Percentiles rank a stretch among this genome's conserved stretches.
Conservation (phyloP, 345 rosid genomes). For the Trapa incisa region DNA sequence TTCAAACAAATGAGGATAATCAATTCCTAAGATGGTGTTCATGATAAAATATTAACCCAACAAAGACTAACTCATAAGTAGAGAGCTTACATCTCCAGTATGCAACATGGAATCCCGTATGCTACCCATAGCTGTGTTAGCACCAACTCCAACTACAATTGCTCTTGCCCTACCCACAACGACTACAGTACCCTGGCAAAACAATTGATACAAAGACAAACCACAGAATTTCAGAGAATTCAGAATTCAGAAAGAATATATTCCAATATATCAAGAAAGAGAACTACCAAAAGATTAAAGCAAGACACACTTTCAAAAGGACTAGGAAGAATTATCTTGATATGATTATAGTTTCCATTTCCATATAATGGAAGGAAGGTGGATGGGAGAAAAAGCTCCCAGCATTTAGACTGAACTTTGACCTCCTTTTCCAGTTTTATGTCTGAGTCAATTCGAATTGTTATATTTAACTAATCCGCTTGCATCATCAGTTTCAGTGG, state of each 20-base stretch:
- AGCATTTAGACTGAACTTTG: neutral
- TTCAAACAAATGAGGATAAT: neutral
- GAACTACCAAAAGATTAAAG: neutral
- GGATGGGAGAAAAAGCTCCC: neutral
- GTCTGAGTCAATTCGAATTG: neutral
- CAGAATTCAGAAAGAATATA: neutral
- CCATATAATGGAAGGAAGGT: neutral
- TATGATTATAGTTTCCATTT: neutral
- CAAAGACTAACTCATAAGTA: constrained; percentile 1
- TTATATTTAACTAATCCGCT: neutral
- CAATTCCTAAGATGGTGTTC: neutral
- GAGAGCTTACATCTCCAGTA: constrained; percentile 66
- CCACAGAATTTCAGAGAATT: neutral
- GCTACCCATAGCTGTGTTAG: constrained; percentile 98
- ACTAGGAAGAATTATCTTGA: neutral
- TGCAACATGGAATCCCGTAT: constrained; percentile 93
- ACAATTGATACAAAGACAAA: neutral
- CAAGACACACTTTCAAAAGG: neutral
- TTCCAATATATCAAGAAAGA: neutral
- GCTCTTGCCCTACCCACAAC: constrained; percentile 96
- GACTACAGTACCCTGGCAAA: constrained; percentile 84
- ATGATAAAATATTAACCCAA: neutral
- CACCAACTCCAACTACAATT: constrained; percentile 83
- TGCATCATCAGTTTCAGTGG: neutral
- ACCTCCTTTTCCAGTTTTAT: neutral